Percentiles rank a stretch among this genome's conserved stretches.
Evolutionary conservation across 1,139 yeast species (phyloP).

Genomic region (Pichia sp.): DNA sequence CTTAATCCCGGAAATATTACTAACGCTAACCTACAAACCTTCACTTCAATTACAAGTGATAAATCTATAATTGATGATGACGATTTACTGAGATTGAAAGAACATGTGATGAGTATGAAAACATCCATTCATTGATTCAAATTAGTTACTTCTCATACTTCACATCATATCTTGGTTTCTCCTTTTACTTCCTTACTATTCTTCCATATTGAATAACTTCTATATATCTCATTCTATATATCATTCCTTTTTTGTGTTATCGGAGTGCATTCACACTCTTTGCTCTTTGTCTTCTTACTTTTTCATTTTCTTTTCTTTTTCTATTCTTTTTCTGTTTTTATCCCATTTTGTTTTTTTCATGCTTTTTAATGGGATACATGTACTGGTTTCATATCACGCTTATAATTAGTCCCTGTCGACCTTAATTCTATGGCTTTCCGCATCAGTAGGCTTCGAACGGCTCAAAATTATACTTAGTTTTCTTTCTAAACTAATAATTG

Average conservation of each 20-base stretch:
- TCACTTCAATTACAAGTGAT: constrained; percentile 1
- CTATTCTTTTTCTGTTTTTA: too few species aligned
- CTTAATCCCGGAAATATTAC: not conserved
- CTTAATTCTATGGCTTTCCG: not conserved
- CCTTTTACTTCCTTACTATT: not conserved
- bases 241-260: not conserved
- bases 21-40: not conserved
- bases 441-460: too few species aligned
- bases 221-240: not conserved
- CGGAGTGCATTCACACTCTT: not conserved
- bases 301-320: not conserved
- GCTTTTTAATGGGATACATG: not conserved
- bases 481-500: too few species aligned
- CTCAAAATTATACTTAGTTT: too few species aligned
- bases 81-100: constrained; percentile 28
- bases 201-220: not conserved
- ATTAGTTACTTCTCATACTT: not conserved
- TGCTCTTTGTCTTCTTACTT: not conserved
- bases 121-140: constrained; percentile 15
- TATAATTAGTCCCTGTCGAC: not conserved
- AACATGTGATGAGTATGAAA: constrained; percentile 28
- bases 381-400: not conserved
- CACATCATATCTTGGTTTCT: not conserved
- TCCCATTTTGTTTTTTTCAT: not conserved
- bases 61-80: constrained; percentile 27